Conservation (phyloP, 768 basidiomycete genomes). For the Mycena sanguinolenta region DNA sequence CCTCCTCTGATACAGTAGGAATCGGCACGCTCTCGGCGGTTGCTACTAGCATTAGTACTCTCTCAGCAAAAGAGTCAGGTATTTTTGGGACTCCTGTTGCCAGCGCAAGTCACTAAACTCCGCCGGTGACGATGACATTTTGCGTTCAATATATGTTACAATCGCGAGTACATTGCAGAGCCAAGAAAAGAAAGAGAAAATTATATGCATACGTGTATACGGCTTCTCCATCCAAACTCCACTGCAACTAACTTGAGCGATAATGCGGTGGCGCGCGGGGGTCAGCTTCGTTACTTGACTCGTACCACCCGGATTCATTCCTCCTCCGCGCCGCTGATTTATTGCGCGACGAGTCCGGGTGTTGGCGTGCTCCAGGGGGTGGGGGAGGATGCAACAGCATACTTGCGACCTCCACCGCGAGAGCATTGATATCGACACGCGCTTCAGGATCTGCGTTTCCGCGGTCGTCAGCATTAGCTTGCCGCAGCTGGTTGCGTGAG, state of each 20-base stretch:
- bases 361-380: conserved; percentile 20
- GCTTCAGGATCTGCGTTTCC: background rate
- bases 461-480: background rate
- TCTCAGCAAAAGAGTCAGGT: background rate
- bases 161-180: too few relatives aligned
- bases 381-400: conserved; percentile 42
- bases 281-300: conserved; percentile 3
- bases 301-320: background rate
- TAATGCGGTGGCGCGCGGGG: conserved; percentile 23
- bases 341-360: conserved; percentile 16
- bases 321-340: background rate
- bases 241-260: background rate
- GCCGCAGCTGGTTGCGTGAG: conserved; percentile 17
- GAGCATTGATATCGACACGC: conserved; percentile 40
- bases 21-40: background rate
- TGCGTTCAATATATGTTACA: too few relatives aligned
- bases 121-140: conserved; percentile 18
- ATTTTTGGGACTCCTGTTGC: background rate
- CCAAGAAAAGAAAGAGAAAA: background rate
- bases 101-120: background rate
- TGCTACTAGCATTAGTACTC: too few relatives aligned
- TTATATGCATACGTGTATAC: background rate
- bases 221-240: background rate
- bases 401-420: conserved; percentile 47
- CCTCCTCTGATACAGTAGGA: background rate